Conservation (phyloP, 345 rosid species). For the Citrus sp. region DNA sequence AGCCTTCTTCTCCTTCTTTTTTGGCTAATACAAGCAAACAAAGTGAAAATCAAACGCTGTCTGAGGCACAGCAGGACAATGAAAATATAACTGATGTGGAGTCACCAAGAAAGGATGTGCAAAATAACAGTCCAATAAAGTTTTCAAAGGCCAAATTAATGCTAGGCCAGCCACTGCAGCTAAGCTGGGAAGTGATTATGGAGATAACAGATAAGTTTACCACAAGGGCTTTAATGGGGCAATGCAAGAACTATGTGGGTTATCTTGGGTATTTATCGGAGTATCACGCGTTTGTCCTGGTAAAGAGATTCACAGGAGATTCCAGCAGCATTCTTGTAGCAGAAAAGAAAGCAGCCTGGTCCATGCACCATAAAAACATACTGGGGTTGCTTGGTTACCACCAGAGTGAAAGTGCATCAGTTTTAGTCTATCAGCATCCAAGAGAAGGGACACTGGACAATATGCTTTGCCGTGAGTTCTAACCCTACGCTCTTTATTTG, state of each 20-base stretch:
- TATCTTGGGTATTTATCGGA: constrained; percentile 22
- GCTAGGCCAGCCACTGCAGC: constrained; percentile 22
- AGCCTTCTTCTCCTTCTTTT: not conserved
- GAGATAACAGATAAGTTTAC: constrained; percentile 28
- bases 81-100: not conserved
- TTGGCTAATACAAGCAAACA: not conserved
- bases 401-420: constrained; percentile 14
- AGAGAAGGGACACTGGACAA: constrained; percentile 20
- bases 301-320: constrained; percentile 16
- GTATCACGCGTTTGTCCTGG: constrained; percentile 9
- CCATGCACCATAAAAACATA: constrained; percentile 30
- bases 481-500: not conserved
- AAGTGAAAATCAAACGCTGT: not conserved
- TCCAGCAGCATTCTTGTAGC: constrained; percentile 23
- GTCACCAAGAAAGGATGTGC: not conserved
- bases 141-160: not conserved
- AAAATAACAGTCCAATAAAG: not conserved
- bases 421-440: constrained; percentile 25
- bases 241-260: constrained; percentile 6
- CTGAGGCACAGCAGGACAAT: not conserved
- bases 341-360: constrained; percentile 32
- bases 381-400: constrained; percentile 25
- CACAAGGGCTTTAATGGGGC: not conserved
- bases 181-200: constrained; percentile 31
- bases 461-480: constrained; percentile 25